Evolutionary conservation across 345 rosid genomes (phyloP).

Genomic region (Hibiscus syriacus): DNA sequence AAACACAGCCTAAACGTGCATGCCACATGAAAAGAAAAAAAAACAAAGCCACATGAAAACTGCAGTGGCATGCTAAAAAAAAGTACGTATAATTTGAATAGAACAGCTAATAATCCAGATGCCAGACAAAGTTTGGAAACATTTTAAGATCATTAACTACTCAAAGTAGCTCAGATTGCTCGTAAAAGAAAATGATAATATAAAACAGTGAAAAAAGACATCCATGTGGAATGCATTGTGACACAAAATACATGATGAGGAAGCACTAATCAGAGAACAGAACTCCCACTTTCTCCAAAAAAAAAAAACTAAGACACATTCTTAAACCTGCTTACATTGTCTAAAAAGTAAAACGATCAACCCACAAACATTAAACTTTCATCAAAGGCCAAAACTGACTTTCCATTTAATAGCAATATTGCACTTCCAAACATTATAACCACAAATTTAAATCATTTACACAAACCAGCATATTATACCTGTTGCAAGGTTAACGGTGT

Average conservation of each 20-base stretch:
- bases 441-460: background rate
- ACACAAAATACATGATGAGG: background rate
- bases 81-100: background rate
- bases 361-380: background rate
- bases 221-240: background rate
- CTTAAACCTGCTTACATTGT: background rate
- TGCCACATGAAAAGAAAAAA: background rate
- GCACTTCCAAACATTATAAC: background rate
- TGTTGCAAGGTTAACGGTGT: constrained; percentile 69
- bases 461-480: constrained; percentile 26
- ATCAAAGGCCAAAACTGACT: constrained; percentile 1
- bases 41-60: background rate
- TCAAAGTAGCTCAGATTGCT: background rate
- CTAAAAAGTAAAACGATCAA: background rate
- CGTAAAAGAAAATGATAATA: background rate
- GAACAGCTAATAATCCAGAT: background rate
- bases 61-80: background rate
- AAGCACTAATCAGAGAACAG: background rate
- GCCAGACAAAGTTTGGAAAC: background rate
- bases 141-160: background rate
- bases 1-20: background rate
- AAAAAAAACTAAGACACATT: background rate
- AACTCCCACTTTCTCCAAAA: background rate
- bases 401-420: background rate
- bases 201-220: too few relatives aligned